Evolutionary conservation across 768 basidiomycete species (phyloP), one percentile per base, ranked within the genome.

Genomic region (Phlegmacium glaucopus): DNA sequence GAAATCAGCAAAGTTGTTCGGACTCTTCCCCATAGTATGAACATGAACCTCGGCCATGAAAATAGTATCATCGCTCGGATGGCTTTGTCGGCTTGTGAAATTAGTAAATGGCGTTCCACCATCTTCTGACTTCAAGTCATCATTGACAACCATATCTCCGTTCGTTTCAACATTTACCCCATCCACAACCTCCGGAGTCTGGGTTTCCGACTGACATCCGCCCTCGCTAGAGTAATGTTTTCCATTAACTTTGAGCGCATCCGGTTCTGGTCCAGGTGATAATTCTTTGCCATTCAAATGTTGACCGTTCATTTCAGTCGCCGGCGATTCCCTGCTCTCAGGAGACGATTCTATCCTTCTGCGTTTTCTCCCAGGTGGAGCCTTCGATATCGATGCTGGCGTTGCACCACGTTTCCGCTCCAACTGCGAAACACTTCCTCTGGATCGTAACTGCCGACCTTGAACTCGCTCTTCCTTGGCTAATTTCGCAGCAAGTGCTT

Each of bases 61-160:
- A 35, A 82, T 68, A 8, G 78, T 82, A 44, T 78, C 78, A 50
- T 84, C 84, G 56, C 76, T 82, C 26, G 78, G 77, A 48, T 72
- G 68, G 52, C 82, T 83, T 56, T 77, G 78, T 49, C 70, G 69
- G 53, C 76, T 78, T 41, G 77, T 80, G 38, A 75, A 60, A 15
- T 59, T 71, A 26, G 71, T 77, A 39, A 71, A 56, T 1, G 79
- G 78, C 26, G 80, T 82, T 26, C 69, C 76, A 45, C 66, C 52
- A 48, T 80, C 80, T 58, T 83, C 82, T n/a, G 72, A 72, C 58
- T 77, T 78, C 36, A 74, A 66, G 41, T 68, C 71, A 39, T 47
- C 50, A 39, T 47, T 39, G 28, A 29, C 51, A 9, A 36, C 47
- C 25, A 25, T 34, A 28, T 27, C 39, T 37, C 42, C 16, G n/a